Conservation (phyloP, 768 basidiomycete genomes). For the Xerocomellus dryophilus region DNA sequence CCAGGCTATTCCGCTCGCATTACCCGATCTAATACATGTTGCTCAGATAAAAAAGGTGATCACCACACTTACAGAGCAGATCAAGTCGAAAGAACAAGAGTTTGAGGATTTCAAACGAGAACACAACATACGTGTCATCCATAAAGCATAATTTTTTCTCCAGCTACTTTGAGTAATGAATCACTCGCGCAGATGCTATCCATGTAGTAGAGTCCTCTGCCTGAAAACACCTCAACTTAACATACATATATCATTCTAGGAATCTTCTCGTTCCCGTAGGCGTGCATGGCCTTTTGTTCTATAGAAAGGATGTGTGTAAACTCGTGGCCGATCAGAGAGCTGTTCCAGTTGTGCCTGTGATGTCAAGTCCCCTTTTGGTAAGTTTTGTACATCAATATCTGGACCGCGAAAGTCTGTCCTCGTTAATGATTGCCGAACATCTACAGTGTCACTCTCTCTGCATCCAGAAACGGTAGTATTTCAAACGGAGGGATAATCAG, state of each 20-base stretch:
- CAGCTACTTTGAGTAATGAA: slow-evolving; percentile 2
- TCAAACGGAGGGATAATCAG: background rate
- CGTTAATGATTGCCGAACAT: background rate
- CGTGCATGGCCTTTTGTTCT: background rate
- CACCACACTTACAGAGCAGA: slow-evolving; percentile 74
- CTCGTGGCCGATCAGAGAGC: background rate
- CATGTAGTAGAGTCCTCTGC: background rate
- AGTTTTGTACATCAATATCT: background rate
- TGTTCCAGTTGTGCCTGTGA: slow-evolving; percentile 4
- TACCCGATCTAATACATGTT: slow-evolving; percentile 8
- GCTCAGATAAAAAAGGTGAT: slow-evolving; percentile 80
- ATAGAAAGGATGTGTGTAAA: background rate
- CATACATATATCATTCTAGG: background rate
- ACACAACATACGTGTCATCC: slow-evolving; percentile 66
- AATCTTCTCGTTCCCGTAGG: too few relatives aligned
- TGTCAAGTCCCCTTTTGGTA: slow-evolving; percentile 7
- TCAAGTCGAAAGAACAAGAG: slow-evolving; percentile 84
- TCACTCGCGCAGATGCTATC: background rate
- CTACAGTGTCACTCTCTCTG: background rate
- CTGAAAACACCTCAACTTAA: background rate
- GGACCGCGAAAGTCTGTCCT: background rate
- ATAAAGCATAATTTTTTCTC: slow-evolving; percentile 24
- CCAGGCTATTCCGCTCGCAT: slow-evolving; percentile 2
- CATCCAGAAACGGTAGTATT: background rate
- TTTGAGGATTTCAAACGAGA: slow-evolving; percentile 78